Evolutionary conservation across 306 rosid species (phyloP).

Genomic region (Ceratonia siliqua): DNA sequence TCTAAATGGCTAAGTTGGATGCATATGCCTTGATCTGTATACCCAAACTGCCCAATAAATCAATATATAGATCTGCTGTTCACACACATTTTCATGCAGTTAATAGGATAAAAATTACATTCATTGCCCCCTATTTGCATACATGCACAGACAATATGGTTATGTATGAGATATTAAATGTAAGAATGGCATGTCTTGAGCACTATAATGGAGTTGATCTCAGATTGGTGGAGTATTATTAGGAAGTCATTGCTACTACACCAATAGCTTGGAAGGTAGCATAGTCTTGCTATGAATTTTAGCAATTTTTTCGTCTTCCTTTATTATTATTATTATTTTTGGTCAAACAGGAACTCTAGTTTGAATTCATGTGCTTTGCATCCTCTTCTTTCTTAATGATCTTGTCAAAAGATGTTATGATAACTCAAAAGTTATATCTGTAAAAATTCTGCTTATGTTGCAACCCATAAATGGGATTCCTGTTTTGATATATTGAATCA

Average conservation of each 20-base stretch:
- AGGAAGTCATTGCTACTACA: neutral
- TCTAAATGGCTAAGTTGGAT: neutral
- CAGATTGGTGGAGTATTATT: too few species aligned
- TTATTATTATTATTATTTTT: constrained; percentile 3
- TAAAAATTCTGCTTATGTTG: constrained; percentile 32
- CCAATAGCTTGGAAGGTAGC: neutral
- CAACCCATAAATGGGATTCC: constrained; percentile 39
- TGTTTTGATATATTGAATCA: constrained; percentile 52
- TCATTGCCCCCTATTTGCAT: neutral
- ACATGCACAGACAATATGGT: neutral
- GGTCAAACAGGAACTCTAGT: neutral
- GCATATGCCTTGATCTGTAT: neutral
- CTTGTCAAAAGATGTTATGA: constrained; percentile 22
- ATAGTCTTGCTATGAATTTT: neutral
- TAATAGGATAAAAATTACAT: neutral
- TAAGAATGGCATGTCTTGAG: too few species aligned
- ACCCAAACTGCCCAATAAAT: neutral
- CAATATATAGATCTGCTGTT: neutral
- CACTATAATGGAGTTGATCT: too few species aligned
- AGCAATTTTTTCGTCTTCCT: neutral
- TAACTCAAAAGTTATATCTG: constrained; percentile 21
- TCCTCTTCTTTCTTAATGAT: neutral
- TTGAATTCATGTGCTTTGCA: neutral
- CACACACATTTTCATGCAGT: neutral
- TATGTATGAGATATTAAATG: too few species aligned